phyloP scores from a whole-genome alignment of 2,329 filamentous ascomycete species.

The Aspergillus sp. region DNA sequence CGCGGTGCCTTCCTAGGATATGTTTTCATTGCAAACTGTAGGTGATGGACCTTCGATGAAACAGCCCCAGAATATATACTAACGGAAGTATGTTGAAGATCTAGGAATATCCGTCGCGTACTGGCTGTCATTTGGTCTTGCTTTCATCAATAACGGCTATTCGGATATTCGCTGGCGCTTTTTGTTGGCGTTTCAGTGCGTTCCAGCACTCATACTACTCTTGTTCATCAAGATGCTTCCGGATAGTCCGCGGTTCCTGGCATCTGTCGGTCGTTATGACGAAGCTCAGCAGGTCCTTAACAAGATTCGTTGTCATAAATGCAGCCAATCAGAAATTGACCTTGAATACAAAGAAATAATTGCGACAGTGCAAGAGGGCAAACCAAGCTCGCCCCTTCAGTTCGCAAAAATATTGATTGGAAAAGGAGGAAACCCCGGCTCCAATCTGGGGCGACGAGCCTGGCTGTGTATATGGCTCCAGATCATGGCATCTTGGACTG shows the following conservation, averaged over 20 bases:
- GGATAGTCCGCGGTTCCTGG: slow-evolving; percentile 36
- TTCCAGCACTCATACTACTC: slow-evolving; percentile 32
- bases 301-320: slow-evolving; percentile 27
- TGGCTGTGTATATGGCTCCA: slow-evolving; percentile 50
- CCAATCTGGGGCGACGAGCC: slow-evolving; percentile 42
- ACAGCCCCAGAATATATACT: no score
- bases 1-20: slow-evolving; percentile 52
- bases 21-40: slow-evolving; percentile 56
- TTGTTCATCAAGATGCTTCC: slow-evolving; percentile 35
- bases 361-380: slow-evolving; percentile 30
- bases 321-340: slow-evolving; percentile 31
- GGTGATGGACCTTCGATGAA: not conserved
- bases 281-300: slow-evolving; percentile 52
- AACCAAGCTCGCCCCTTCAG: slow-evolving; percentile 40
- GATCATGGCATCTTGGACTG: slow-evolving; percentile 50
- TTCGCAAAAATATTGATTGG: slow-evolving; percentile 43
- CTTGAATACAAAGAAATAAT: slow-evolving; percentile 41
- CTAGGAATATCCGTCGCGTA: slow-evolving; percentile 50
- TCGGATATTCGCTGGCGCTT: slow-evolving; percentile 39
- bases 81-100: slow-evolving; percentile 21
- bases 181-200: slow-evolving; percentile 37
- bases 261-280: slow-evolving; percentile 42
- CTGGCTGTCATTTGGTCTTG: slow-evolving; percentile 41
- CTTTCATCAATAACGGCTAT: slow-evolving; percentile 36
- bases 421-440: slow-evolving; percentile 29